phyloP scores from a whole-genome alignment of 352 stramenopile species.

The Phytophthora foliorum region DNA sequence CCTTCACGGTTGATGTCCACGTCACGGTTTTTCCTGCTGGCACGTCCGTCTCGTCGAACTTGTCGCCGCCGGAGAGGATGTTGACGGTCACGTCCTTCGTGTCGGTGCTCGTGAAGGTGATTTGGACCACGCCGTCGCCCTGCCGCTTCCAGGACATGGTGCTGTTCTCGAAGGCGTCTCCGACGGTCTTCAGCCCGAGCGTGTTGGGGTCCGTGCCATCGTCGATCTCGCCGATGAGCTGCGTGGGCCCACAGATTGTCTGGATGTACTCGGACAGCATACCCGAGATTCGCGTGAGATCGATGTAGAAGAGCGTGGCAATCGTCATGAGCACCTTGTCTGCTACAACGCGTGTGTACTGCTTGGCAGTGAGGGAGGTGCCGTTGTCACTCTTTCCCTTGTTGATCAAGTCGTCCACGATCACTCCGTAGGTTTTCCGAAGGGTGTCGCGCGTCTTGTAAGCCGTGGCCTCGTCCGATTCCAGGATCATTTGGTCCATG shows the following conservation, averaged over 20 bases:
- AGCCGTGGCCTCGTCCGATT: conserved; percentile 36
- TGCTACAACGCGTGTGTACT: conserved; percentile 38
- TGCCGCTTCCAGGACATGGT: conserved; percentile 51
- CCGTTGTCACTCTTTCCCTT: conserved; percentile 42
- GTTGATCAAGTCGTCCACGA: conserved; percentile 42
- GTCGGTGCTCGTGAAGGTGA: conserved; percentile 53
- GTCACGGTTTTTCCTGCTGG: conserved; percentile 29
- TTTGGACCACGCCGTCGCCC: conserved; percentile 52
- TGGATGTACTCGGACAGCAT: conserved; percentile 46
- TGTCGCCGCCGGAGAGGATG: conserved; percentile 39
- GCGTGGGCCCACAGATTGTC: conserved; percentile 38
- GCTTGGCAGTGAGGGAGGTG: conserved; percentile 39
- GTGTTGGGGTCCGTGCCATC: conserved; percentile 53
- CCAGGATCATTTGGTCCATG: conserved; percentile 44
- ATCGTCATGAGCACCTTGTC: conserved; percentile 44
- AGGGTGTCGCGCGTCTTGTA: conserved; percentile 44
- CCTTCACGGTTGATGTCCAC: conserved; percentile 35
- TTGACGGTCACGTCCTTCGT: conserved; percentile 44
- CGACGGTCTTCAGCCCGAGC: conserved; percentile 46
- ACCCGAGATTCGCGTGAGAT: conserved; percentile 41
- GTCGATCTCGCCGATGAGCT: conserved; percentile 50
- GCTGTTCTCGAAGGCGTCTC: conserved; percentile 55
- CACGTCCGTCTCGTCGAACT: conserved; percentile 58
- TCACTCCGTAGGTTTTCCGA: conserved; percentile 42
- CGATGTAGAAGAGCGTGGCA: conserved; percentile 39